phyloP scores from a whole-genome alignment of 2,329 filamentous ascomycete species.

The Septoria petroselini region DNA sequence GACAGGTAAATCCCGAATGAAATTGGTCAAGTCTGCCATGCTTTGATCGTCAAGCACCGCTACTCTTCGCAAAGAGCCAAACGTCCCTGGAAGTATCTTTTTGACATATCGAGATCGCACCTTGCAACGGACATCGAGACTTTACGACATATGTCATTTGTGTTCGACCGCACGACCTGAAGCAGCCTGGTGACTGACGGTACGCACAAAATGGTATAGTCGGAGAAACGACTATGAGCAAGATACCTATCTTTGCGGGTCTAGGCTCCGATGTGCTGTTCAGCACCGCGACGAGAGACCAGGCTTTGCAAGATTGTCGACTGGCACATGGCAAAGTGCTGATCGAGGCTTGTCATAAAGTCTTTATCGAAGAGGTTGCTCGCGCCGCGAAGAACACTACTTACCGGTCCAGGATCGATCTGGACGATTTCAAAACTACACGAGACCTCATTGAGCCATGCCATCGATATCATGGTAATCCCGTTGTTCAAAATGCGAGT shows the following conservation, averaged over 20 bases:
- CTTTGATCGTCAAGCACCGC: constrained; percentile 3
- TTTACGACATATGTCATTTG: neutral
- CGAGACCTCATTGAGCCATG: constrained; percentile 5
- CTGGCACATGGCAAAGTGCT: constrained; percentile 11
- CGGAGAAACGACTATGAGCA: constrained; percentile 5
- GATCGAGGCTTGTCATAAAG: constrained; percentile 10
- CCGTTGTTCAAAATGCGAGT: constrained; percentile 12
- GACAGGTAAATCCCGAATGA: constrained; percentile 8
- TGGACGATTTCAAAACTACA: constrained; percentile 6
- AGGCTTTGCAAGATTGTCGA: constrained; percentile 4
- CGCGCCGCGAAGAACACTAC: neutral
- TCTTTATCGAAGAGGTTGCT: constrained; percentile 8
- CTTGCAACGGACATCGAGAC: neutral
- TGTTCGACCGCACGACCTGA: neutral
- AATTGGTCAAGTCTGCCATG: constrained; percentile 5
- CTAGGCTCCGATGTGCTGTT: constrained; percentile 16
- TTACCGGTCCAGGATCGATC: neutral
- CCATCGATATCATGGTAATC: constrained; percentile 8
- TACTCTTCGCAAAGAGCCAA: too few species aligned
- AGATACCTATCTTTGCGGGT: constrained; percentile 15
- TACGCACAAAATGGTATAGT: neutral
- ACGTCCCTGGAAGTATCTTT: neutral
- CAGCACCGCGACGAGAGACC: constrained; percentile 9
- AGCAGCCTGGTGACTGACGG: neutral
- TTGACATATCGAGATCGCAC: neutral